Evolutionary conservation across 2,329 filamentous ascomycete species (phyloP).

Genomic region (Aspergillus sp.): DNA sequence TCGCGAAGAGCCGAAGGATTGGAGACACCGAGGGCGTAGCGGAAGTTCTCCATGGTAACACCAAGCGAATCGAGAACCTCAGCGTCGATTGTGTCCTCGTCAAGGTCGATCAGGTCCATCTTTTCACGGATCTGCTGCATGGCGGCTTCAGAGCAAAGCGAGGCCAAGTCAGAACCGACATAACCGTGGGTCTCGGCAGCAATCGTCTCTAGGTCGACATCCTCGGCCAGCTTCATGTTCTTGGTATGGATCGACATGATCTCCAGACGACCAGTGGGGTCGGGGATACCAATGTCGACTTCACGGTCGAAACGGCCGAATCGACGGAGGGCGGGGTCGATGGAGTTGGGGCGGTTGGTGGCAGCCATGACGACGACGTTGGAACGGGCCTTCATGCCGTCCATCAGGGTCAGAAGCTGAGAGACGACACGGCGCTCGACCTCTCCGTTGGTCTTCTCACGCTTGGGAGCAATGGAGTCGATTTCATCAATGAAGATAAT

Average conservation of each 20-base stretch:
- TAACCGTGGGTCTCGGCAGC: slow-evolving; percentile 98
- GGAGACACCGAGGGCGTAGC: slow-evolving; percentile 92
- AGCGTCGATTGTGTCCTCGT: slow-evolving; percentile 97
- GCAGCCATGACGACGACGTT: slow-evolving; percentile 99
- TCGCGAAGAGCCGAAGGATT: slow-evolving; percentile 98
- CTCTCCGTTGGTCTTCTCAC: slow-evolving; percentile 99
- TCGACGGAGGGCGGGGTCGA: slow-evolving; percentile 92
- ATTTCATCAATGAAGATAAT: slow-evolving; percentile 99
- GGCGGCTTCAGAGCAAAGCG: slow-evolving; percentile 95
- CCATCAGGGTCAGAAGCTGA: slow-evolving; percentile 94
- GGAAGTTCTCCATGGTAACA: slow-evolving; percentile 99
- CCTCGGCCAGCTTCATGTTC: slow-evolving; percentile 99
- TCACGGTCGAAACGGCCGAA: slow-evolving; percentile 99
- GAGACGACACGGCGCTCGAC: slow-evolving; percentile 98
- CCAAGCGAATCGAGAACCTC: slow-evolving; percentile 96
- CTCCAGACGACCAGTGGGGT: slow-evolving; percentile 95
- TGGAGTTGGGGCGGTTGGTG: slow-evolving; percentile 97
- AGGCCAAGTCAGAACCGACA: slow-evolving; percentile 95
- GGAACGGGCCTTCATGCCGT: slow-evolving; percentile 98
- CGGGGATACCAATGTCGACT: slow-evolving; percentile 95
- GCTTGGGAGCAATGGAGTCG: slow-evolving; percentile 97
- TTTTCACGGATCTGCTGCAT: slow-evolving; percentile 99
- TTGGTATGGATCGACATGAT: slow-evolving; percentile 99
- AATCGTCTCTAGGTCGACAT: slow-evolving; percentile 94
- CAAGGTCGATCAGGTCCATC: slow-evolving; percentile 98